Conservation (phyloP, 2,329 filamentous ascomycete species). For the Fusarium sp. region DNA sequence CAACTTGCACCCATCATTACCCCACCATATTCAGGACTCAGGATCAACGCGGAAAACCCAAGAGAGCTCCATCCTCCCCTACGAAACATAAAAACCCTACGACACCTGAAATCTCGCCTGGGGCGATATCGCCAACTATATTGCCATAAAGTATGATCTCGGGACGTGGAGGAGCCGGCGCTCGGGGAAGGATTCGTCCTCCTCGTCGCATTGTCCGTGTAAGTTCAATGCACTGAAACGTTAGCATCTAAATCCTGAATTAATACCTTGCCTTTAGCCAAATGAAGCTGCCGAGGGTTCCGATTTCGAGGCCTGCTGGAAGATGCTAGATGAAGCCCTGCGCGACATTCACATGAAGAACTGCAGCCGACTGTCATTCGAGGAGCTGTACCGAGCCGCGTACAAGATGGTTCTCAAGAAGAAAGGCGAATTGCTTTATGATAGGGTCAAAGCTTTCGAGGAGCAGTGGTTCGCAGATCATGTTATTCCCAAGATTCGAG, state of each 20-base stretch:
- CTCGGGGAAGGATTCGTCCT: constrained; percentile 53
- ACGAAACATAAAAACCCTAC: not conserved
- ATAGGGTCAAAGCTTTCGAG: constrained; percentile 82
- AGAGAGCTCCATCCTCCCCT: not conserved
- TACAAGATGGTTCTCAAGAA: constrained; percentile 95
- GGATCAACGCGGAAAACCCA: constrained; percentile 5
- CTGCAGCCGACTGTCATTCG: constrained; percentile 88
- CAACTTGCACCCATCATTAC: constrained; percentile 21
- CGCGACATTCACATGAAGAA: constrained; percentile 91
- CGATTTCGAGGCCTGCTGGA: constrained; percentile 90
- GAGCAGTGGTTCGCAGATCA: constrained; percentile 78
- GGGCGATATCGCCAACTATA: constrained; percentile 8
- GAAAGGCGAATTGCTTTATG: constrained; percentile 82
- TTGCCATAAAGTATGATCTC: constrained; percentile 54
- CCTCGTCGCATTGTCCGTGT: constrained; percentile 54
- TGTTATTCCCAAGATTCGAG: constrained; percentile 75
- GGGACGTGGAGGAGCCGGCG: constrained; percentile 55
- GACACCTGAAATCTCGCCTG: not conserved
- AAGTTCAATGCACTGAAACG: constrained; percentile 40
- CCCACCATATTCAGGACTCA: constrained; percentile 24
- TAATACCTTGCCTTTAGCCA: constrained; percentile 42
- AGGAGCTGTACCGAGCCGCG: constrained; percentile 90
- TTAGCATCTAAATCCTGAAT: not conserved
- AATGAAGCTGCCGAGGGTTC: constrained; percentile 62
- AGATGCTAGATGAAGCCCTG: constrained; percentile 77